phyloP scores from a whole-genome alignment of 2,329 filamentous ascomycete genomes.

The Triangularia setosa region DNA sequence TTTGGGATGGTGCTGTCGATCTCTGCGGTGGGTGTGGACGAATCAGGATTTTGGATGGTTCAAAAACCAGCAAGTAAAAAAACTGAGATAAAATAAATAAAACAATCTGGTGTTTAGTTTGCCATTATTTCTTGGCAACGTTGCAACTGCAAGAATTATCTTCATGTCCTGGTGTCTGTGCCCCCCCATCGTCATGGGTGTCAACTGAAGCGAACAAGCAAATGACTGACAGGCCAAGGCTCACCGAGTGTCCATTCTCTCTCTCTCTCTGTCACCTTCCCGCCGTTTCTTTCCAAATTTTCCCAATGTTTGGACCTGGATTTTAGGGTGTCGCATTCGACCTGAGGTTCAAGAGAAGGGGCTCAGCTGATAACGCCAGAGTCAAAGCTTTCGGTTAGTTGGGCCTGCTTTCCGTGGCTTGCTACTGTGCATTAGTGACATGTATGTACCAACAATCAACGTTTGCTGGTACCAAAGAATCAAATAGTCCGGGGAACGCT shows the following conservation, averaged over 20 bases:
- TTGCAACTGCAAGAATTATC: background rate
- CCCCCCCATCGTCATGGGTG: background rate
- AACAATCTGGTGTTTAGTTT: background rate
- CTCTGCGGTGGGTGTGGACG: background rate
- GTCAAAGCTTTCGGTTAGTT: background rate
- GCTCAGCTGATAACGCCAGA: background rate
- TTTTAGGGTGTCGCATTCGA: too few relatives aligned
- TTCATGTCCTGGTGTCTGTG: background rate
- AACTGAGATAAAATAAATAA: background rate
- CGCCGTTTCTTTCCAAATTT: background rate
- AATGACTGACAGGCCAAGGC: background rate
- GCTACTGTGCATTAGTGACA: too few relatives aligned
- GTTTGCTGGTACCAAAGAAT: background rate
- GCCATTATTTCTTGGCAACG: background rate
- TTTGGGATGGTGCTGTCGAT: background rate
- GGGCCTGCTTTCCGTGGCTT: background rate
- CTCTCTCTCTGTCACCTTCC: background rate
- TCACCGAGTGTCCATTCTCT: constrained; percentile 18
- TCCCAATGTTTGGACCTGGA: background rate
- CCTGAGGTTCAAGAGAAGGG: background rate
- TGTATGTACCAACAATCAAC: background rate
- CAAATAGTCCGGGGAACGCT: background rate
- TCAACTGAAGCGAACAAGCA: too few relatives aligned
- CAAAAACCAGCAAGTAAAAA: background rate
- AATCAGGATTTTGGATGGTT: background rate